phyloP scores from a whole-genome alignment of 768 basidiomycete genomes.

The Suillus lakei region DNA sequence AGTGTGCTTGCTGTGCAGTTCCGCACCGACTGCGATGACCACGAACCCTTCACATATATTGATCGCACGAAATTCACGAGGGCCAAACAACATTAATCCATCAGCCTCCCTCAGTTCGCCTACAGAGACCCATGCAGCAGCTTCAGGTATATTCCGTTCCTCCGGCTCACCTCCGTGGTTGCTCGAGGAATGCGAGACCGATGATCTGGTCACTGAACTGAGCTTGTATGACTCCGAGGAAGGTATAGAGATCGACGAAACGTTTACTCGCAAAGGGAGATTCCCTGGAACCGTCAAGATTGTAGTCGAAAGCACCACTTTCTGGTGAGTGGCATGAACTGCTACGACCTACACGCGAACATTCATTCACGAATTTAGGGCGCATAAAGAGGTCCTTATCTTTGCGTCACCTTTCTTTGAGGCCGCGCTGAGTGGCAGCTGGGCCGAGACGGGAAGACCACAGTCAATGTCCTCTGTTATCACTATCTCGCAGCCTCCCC shows the following conservation, averaged over 20 bases:
- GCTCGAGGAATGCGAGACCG: slow-evolving; percentile 74
- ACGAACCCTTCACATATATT: slow-evolving; percentile 88
- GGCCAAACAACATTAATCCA: slow-evolving; percentile 74
- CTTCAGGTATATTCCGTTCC: slow-evolving; percentile 81
- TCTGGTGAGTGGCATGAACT: slow-evolving; percentile 66
- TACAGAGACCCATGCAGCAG: slow-evolving; percentile 88
- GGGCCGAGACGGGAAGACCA: slow-evolving; percentile 88
- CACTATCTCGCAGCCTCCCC: slow-evolving; percentile 79
- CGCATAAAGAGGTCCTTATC: slow-evolving; percentile 88
- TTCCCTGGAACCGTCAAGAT: slow-evolving; percentile 92
- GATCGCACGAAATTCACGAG: slow-evolving; percentile 84
- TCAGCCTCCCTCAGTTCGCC: slow-evolving; percentile 84
- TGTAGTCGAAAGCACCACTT: slow-evolving; percentile 85
- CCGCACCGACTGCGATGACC: slow-evolving; percentile 43
- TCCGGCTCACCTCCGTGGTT: slow-evolving; percentile 81
- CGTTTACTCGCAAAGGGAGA: slow-evolving; percentile 67
- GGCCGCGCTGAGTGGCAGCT: slow-evolving; percentile 86
- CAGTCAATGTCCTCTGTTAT: slow-evolving; percentile 82
- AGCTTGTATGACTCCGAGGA: slow-evolving; percentile 69
- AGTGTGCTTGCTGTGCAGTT: background rate
- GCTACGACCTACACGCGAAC: slow-evolving; percentile 12
- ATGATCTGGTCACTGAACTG: slow-evolving; percentile 72
- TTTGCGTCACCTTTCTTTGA: slow-evolving; percentile 97
- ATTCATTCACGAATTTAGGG: slow-evolving; percentile 50
- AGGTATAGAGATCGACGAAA: slow-evolving; percentile 79